phyloP scores from a whole-genome alignment of 345 rosid species.

The Aquilaria yunnanensis region DNA sequence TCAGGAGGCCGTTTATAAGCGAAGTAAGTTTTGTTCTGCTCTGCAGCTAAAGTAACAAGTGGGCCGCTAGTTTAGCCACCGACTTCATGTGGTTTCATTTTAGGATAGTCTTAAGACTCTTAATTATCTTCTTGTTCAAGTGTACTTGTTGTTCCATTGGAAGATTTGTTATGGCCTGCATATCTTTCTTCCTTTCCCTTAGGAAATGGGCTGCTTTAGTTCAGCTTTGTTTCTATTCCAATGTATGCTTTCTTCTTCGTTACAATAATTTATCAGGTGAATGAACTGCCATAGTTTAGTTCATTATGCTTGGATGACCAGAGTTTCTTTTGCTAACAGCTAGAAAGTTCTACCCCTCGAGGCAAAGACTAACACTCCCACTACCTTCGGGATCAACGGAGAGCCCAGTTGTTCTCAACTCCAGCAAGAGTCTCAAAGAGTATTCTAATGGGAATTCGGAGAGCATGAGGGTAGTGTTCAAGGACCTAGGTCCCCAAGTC shows the following conservation, averaged over 20 bases:
- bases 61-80: too few relatives aligned
- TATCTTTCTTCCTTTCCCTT: too few relatives aligned
- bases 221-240: too few relatives aligned
- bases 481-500: slow-evolving; percentile 95
- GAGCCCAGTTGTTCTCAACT: slow-evolving; percentile 56
- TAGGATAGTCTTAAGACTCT: too few relatives aligned
- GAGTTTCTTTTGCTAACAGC: slow-evolving; percentile 39
- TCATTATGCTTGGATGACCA: neutral
- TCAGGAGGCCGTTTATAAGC: slow-evolving; percentile 78
- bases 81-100: too few relatives aligned
- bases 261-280: neutral
- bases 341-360: slow-evolving; percentile 85
- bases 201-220: too few relatives aligned
- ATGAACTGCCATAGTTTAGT: too few relatives aligned
- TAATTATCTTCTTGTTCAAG: too few relatives aligned
- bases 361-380: slow-evolving; percentile 92
- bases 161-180: too few relatives aligned
- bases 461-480: slow-evolving; percentile 63
- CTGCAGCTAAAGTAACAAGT: too few relatives aligned
- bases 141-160: too few relatives aligned
- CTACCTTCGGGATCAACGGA: slow-evolving; percentile 68
- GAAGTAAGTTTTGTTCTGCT: slow-evolving; percentile 42
- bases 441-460: slow-evolving; percentile 58
- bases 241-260: neutral
- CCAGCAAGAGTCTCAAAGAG: slow-evolving; percentile 65